Evolutionary conservation across 441 rosid species (phyloP), one percentile per base, ranked within the genome.

Genomic region (Macaranga tanarius): DNA sequence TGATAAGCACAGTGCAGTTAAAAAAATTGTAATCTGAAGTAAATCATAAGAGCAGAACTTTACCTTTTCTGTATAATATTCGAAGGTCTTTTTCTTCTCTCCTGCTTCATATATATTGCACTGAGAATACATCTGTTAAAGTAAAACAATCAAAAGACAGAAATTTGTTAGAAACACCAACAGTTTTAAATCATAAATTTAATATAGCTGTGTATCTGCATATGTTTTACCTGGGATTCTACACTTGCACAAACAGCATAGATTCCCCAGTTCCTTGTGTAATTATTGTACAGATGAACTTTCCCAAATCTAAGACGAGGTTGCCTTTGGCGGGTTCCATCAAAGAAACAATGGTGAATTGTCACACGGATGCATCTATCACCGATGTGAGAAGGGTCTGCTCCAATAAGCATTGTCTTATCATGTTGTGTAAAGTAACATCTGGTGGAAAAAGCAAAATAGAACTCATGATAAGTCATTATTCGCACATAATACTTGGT

Each of bases 41-140:
- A 28, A 61, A 28, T 17, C 4, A 81, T 48, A 82, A 86, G 8
- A 89, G 76, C 50, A 79, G 70, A 63, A 82, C 75, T 79, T 87
- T 86, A 90, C 97, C 89, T 91, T 91, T 76, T 90, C 96, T 20
- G 73, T 83, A 59, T 84, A 84, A 76, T 87, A 89, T 79, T 90
- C 86, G 42, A 90, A 89, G 13, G 90, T 86, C 40, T 83, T 79
- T 83, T 91, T 89, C 90, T 88, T 93, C 69, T 79, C 84, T 22
- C 90, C 87, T n/a, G 92, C 98, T 88, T 93, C 98, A 79, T 89
- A 91, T 81, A 89, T 87, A 82, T 93, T 93, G 79, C 90, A 84
- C 20, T 89, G 92, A 69, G 97, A 93, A 78, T 82, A 84, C 70
- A 93, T 86, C 94, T 93, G 80, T 54, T 17, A 26, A 59, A 42